Percentiles rank a stretch among this genome's conserved stretches.
Conservation (phyloP, 371 early-diverging fungal genomes). For the Rhizopus sp. region DNA sequence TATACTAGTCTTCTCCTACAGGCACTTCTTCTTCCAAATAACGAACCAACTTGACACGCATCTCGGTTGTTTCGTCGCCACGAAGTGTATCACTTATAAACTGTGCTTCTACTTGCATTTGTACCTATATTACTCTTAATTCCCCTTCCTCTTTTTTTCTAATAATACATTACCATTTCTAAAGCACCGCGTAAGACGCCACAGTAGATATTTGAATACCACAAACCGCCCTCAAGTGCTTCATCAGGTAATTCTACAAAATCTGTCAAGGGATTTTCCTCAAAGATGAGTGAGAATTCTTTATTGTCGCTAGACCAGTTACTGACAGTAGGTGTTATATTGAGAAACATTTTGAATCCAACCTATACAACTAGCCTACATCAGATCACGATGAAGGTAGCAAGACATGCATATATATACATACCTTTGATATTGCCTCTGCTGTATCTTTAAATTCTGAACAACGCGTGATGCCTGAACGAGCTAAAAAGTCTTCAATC, state of each 20-base stretch:
- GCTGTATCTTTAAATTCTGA: constrained; percentile 90
- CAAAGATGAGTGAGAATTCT: constrained; percentile 88
- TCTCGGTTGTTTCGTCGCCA: constrained; percentile 91
- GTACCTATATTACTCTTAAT: constrained; percentile 51
- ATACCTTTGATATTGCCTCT: constrained; percentile 87
- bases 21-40: constrained; percentile 96
- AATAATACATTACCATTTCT: constrained; percentile 77
- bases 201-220: constrained; percentile 95
- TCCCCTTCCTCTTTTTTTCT: constrained; percentile 2
- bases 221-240: constrained; percentile 80
- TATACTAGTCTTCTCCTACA: constrained; percentile 81
- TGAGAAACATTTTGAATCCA: constrained; percentile 96
- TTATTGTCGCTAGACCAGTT: constrained; percentile 81
- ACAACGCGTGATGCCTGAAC: constrained; percentile 82
- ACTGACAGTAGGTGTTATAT: constrained; percentile 81
- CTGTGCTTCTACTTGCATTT: constrained; percentile 86
- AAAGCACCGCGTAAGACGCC: constrained; percentile 94
- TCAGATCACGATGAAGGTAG: neutral
- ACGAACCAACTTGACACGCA: constrained; percentile 84
- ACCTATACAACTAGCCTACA: constrained; percentile 44
- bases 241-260: constrained; percentile 84
- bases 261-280: constrained; percentile 95
- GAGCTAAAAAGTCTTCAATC: constrained; percentile 95
- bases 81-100: constrained; percentile 87
- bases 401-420: neutral